Evolutionary conservation across 202 grass and related monocot genomes (phyloP).

Genomic region (Eragrostis tef): DNA sequence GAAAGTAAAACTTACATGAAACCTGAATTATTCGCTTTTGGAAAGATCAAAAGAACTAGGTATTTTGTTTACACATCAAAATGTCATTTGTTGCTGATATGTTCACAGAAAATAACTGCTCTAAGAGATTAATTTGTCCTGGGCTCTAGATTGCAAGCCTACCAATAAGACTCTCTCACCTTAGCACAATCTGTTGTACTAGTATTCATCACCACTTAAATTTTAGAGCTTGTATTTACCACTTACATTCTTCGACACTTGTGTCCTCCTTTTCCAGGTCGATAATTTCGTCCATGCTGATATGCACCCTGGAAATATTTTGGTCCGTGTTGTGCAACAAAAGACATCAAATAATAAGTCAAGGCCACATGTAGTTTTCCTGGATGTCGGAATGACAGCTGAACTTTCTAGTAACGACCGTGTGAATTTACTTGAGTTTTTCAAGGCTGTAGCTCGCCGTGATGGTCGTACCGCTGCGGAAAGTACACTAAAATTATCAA

Average conservation of each 20-base stretch:
- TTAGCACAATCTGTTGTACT: conserved; percentile 38
- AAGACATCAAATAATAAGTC: conserved; percentile 75
- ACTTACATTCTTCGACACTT: conserved; percentile 30
- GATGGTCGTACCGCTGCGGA: conserved; percentile 88
- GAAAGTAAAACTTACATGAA: conserved; percentile 12
- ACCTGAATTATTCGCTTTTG: background rate
- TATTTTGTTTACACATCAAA: conserved; percentile 33
- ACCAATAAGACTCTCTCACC: background rate
- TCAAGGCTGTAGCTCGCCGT: conserved; percentile 89
- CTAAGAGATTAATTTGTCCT: background rate
- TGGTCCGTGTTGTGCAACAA: conserved; percentile 74
- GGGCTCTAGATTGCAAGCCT: conserved; percentile 1
- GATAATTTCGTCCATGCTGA: conserved; percentile 99
- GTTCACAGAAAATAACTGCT: background rate
- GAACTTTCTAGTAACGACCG: conserved; percentile 91
- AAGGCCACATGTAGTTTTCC: conserved; percentile 92
- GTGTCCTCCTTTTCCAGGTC: conserved; percentile 61
- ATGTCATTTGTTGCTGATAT: conserved; percentile 11
- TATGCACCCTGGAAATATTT: conserved; percentile 99
- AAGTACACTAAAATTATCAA: conserved; percentile 81
- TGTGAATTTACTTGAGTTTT: conserved; percentile 89
- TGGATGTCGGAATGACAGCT: conserved; percentile 98
- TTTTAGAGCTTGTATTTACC: conserved; percentile 30
- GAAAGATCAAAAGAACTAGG: background rate
- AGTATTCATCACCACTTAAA: background rate